phyloP scores from a whole-genome alignment of 139 green algal genomes.

The Coelastrella sp. region DNA sequence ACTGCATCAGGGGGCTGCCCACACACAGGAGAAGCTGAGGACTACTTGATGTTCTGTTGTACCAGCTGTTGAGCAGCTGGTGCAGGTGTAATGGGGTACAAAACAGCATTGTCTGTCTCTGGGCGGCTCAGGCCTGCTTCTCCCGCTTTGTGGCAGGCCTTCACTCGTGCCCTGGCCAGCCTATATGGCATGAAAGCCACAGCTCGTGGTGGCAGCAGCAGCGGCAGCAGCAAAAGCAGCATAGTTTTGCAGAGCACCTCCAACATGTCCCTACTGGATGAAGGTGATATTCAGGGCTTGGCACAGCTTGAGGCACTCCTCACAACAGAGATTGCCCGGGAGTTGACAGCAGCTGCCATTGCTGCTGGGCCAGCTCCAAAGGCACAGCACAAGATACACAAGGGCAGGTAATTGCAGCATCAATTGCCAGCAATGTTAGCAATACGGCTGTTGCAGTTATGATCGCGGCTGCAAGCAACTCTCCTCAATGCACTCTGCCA shows the following conservation, averaged over 20 bases:
- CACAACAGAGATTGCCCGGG: not conserved
- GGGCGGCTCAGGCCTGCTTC: too few relatives aligned
- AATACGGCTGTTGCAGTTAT: too few relatives aligned
- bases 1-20: not conserved
- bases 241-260: slow-evolving; percentile 5
- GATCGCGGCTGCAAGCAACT: too few relatives aligned
- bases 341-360: slow-evolving; percentile 20
- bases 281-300: not conserved
- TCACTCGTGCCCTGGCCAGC: not conserved
- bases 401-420: not conserved
- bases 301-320: slow-evolving; percentile 14
- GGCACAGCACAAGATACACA: not conserved
- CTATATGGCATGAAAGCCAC: not conserved
- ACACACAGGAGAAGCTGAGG: not conserved
- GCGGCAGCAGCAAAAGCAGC: slow-evolving; percentile 9
- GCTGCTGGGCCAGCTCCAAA: not conserved
- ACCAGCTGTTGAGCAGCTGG: not conserved
- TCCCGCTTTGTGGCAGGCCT: not conserved
- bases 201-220: slow-evolving; percentile 17
- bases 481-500: too few relatives aligned
- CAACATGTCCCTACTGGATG: not conserved
- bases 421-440: too few relatives aligned
- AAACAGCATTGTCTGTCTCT: too few relatives aligned
- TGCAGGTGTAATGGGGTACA: too few relatives aligned
- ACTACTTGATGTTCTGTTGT: not conserved